Base-by-base conservation (phyloP, 129 eudicot genomes). In the Dittrichia graveolens region DNA sequence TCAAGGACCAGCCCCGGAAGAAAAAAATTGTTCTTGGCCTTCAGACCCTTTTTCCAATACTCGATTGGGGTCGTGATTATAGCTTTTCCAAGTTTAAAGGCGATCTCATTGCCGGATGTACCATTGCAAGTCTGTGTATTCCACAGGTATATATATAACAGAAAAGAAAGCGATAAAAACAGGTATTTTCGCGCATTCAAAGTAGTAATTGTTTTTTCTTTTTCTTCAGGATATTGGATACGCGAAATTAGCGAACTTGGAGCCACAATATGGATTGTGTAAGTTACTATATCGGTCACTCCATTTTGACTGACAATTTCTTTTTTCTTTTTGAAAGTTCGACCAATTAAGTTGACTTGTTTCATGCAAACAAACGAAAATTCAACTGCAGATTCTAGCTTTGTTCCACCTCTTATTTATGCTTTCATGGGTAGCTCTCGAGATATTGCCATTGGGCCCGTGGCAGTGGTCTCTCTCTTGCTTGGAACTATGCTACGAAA, bases 361-460 rank as follows among this genome's bases (percentile, higher is more conserved):
- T 35, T 64, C 8, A 40, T 44, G 50, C 14, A 24, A 24, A 24
- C 31, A 24, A 24, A 24, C 31, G 31, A 24, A 24, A 24, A 56
- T 67, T 3, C 11, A 49, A 7, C 10, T 69, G 44, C 91, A 87
- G 96, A 87, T 67, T 70, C 84, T 5, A 90, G 96, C 83, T 90
- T 90, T 59, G 81, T 87, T 67, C 96, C 96, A 13, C 96, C 96
- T 59, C 82, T 87, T 71, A 69, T 90, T 8, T 87, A 90, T 53
- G 91, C 96, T 1, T 83, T 85, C 78, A 90, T 85, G 91, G 96
- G 96, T 43, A 90, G 96, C 77, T 90, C 94, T 24, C 83, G 94
- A 77, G 94, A 90, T 74, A 85, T 90, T 48, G 96, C 96, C 49
- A 90, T 90, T 35, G 96, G 96, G 12, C 95, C 96, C 0, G 95